Conservation (phyloP, 2,329 filamentous ascomycete genomes). For the Cladosporium sp. region DNA sequence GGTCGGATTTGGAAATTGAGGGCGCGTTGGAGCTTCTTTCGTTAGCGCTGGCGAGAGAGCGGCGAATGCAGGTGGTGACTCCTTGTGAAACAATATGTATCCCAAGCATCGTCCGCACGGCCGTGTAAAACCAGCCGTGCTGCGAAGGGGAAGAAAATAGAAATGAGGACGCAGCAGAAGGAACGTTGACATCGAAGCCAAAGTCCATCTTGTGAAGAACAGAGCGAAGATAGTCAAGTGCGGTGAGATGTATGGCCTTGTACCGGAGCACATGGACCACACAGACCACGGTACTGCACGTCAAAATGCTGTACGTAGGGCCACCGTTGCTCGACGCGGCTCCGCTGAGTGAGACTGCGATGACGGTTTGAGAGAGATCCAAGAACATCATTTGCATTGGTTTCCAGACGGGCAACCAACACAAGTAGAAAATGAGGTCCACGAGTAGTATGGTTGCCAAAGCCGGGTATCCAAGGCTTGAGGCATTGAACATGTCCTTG, state of each 20-base stretch:
- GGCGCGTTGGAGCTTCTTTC: slow-evolving; percentile 28
- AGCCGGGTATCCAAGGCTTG: slow-evolving; percentile 73
- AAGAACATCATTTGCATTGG: slow-evolving; percentile 84
- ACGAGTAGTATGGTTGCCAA: slow-evolving; percentile 79
- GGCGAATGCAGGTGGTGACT: slow-evolving; percentile 32
- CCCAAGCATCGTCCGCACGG: slow-evolving; percentile 31
- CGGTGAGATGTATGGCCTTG: slow-evolving; percentile 41
- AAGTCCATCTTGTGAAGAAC: slow-evolving; percentile 34
- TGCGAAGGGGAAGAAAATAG: slow-evolving; percentile 27
- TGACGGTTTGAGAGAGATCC: slow-evolving; percentile 88
- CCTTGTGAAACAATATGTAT: slow-evolving; percentile 36
- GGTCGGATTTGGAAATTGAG: slow-evolving; percentile 27
- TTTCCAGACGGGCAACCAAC: slow-evolving; percentile 81
- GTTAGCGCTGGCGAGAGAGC: slow-evolving; percentile 32
- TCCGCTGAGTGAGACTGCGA: slow-evolving; percentile 84
- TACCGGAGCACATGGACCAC: slow-evolving; percentile 50
- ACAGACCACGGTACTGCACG: slow-evolving; percentile 65
- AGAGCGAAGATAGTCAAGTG: slow-evolving; percentile 34
- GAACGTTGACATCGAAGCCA: slow-evolving; percentile 26
- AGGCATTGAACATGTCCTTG: slow-evolving; percentile 86
- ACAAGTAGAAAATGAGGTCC: slow-evolving; percentile 75
- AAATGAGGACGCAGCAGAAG: slow-evolving; percentile 27
- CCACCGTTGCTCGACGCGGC: slow-evolving; percentile 67
- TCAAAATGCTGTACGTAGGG: slow-evolving; percentile 66
- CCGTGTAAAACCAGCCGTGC: slow-evolving; percentile 29